phyloP scores from a whole-genome alignment of 2,329 filamentous ascomycete genomes.

The Diplocarpon rosae region DNA sequence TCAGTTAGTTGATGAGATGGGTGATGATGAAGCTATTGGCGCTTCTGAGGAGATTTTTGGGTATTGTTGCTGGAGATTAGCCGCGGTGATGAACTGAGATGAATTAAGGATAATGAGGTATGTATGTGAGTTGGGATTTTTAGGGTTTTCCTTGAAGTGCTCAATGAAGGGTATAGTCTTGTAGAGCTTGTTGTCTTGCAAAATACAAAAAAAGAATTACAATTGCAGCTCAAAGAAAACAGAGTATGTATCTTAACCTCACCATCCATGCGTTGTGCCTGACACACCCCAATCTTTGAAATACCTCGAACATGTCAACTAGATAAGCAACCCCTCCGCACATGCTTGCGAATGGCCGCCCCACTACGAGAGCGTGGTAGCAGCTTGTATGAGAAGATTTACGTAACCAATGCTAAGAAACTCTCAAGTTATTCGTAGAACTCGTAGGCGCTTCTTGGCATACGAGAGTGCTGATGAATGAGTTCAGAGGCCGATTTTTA shows the following conservation, averaged over 20 bases:
- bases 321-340: too few species aligned
- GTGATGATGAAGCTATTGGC: slow-evolving; percentile 26
- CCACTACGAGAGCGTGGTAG: background rate
- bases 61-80: slow-evolving; percentile 22
- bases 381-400: too few species aligned
- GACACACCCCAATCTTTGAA: too few species aligned
- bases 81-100: slow-evolving; percentile 22
- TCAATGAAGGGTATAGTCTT: slow-evolving; percentile 3
- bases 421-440: background rate
- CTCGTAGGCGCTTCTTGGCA: background rate
- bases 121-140: too few species aligned
- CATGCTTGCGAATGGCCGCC: background rate
- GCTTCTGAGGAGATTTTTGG: slow-evolving; percentile 24
- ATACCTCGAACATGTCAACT: too few species aligned
- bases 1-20: slow-evolving; percentile 22
- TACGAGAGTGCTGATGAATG: background rate
- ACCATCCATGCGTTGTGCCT: too few species aligned
- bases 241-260: too few species aligned
- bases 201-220: too few species aligned
- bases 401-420: too few species aligned
- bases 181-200: too few species aligned
- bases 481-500: background rate
- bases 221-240: too few species aligned
- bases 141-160: slow-evolving; percentile 6
- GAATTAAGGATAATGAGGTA: slow-evolving; percentile 10